A percentile compares a stretch with the other conserved stretches of the same genome.
phyloP scores from a whole-genome alignment of 208 protist genomes.

The Entamoeba moshkovskii region DNA sequence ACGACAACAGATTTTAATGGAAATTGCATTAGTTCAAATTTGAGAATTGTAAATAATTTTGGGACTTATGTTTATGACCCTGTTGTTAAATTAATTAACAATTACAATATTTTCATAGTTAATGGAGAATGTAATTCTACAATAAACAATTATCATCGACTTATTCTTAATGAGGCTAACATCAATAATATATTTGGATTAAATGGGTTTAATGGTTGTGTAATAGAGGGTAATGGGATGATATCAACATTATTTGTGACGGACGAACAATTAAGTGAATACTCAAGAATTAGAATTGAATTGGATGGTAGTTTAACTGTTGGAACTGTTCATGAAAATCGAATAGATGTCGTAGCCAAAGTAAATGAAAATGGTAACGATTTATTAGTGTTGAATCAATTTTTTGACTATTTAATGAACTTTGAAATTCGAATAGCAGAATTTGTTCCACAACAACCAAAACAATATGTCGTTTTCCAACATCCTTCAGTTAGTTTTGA shows the following conservation, averaged over 20 bases:
- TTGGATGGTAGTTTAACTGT: neutral
- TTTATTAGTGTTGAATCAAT: neutral
- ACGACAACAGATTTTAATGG: neutral
- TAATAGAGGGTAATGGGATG: neutral
- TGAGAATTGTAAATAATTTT: neutral
- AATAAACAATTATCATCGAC: neutral
- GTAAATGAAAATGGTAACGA: neutral
- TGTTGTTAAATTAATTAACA: neutral
- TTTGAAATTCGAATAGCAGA: neutral
- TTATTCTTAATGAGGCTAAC: neutral
- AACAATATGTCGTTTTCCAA: neutral
- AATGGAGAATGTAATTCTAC: neutral
- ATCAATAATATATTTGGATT: neutral
- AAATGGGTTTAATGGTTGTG: neutral
- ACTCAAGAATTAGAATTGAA: neutral
- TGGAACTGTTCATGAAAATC: neutral
- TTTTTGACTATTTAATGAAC: neutral
- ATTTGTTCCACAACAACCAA: neutral
- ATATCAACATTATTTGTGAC: neutral
- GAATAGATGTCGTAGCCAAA: neutral
- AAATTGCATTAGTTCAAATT: neutral
- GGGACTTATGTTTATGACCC: neutral
- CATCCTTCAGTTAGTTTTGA: neutral
- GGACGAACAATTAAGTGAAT: neutral
- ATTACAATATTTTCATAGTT: neutral